Percentiles rank a stretch among this genome's conserved stretches.
These are phyloP conservation scores for Leccinellum rugosiceps DNA, from an alignment of 768 basidiomycete genomes.

Conservation along the genomic window DNA sequence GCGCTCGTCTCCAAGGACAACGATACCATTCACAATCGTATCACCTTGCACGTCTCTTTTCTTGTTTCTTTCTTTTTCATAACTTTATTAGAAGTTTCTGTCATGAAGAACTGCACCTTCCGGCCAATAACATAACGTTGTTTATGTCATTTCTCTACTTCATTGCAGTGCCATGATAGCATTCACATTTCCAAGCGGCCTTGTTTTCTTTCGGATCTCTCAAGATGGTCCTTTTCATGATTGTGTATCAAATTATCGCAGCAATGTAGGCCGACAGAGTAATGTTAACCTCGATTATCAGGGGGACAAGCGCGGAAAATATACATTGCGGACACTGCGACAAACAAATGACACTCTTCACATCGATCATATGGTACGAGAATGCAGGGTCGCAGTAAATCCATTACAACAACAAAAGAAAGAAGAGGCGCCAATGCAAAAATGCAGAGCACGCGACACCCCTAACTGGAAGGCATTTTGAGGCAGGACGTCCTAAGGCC, in stretches of 20 bases:
- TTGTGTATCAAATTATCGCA: too few relatives aligned
- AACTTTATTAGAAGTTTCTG: slow-evolving; percentile 3
- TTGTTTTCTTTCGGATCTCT: background rate
- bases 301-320: too few relatives aligned
- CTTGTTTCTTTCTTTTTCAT: slow-evolving; percentile 17
- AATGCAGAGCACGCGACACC: background rate
- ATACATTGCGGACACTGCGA: too few relatives aligned
- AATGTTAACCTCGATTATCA: too few relatives aligned
- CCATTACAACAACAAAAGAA: too few relatives aligned
- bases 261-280: too few relatives aligned
- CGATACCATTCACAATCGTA: slow-evolving; percentile 25
- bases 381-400: too few relatives aligned
- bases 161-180: slow-evolving; percentile 2
- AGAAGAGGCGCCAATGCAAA: too few relatives aligned
- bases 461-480: slow-evolving; percentile 67
- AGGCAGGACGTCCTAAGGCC: slow-evolving; percentile 72
- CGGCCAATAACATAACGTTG: slow-evolving; percentile 4
- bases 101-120: background rate
- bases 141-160: slow-evolving; percentile 6
- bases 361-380: too few relatives aligned
- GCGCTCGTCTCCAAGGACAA: slow-evolving; percentile 4
- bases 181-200: too few relatives aligned
- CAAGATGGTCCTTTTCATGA: too few relatives aligned
- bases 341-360: too few relatives aligned
- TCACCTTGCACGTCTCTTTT: slow-evolving; percentile 14